Evolutionary conservation across 2,329 filamentous ascomycete species (phyloP), one percentile per base, ranked within the genome.

Genomic region (Huntiella abstrusa): DNA sequence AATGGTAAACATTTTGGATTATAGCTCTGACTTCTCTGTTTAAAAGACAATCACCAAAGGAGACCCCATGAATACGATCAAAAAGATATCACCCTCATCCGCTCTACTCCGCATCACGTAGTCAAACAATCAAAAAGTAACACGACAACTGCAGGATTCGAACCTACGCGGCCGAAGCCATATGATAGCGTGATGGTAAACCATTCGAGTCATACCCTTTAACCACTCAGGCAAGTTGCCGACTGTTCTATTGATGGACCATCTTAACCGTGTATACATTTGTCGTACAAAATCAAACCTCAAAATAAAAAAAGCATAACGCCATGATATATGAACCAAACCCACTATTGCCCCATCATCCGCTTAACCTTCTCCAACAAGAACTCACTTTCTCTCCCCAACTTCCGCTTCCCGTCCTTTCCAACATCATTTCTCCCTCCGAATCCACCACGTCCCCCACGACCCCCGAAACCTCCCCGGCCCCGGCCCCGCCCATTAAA

Each of bases 361-460:
- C 69, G 73, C 64, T 77, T 75, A 22, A 84, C 75, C 59, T 75
- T 79, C 55, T 81, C 77, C 43, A 88, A 62, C 54, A 91, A 55
- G 33, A 83, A 69, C 35, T 70, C 72, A 54, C 82, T 83, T 64
- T 87, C 82, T 47, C 80, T 68, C 1, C 83, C 83, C 39, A 91
- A 58, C 61, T 80, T 83, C 56, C 76, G 67, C 62, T 79, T 74
- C 6, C 80, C 80, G 56, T 77, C 72, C 54, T 66, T 59, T 16
- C 38, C 32, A 12, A 43, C 17, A 13, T 42, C 33, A 42, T 37
- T 40, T 17, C 11, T 32, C 32, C 41, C 41, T 10, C 41, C 41
- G 7, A 12, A 5, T 5, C 34, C 35, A 3, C 45, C 32, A 12
- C 41, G 28, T 10, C 32, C 33, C 5, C 34, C 22, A 32, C 22